These are phyloP conservation scores for Aspergillus bertholletiae DNA, from an alignment of 495 filamentous ascomycete genomes.

Conservation along the genomic window DNA sequence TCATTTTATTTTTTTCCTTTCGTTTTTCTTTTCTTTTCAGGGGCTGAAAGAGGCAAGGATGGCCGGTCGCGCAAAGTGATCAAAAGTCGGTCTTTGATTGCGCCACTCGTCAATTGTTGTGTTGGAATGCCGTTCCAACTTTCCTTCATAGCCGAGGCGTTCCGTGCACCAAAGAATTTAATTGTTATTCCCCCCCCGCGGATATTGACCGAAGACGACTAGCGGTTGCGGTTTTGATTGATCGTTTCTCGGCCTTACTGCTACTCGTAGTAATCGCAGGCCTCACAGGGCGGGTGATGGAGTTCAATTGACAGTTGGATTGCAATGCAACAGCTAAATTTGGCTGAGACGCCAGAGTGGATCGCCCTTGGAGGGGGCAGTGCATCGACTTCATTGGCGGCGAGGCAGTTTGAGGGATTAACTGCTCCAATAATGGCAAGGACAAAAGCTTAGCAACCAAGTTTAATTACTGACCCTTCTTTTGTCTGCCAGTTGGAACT, in stretches of 20 bases:
- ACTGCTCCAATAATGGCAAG: not conserved
- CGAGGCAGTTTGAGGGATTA: not conserved
- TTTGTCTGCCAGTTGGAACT: not conserved
- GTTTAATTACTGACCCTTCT: not conserved
- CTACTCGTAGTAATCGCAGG: no score
- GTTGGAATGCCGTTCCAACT: no score
- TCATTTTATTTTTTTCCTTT: no score
- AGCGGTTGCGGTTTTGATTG: no score
- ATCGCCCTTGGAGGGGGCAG: not conserved
- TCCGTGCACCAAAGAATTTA: not conserved
- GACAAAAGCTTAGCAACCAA: not conserved
- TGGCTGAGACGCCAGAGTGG: not conserved
- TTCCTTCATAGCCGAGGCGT: not conserved
- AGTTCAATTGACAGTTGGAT: not conserved
- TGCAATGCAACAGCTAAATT: not conserved
- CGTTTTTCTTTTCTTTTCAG: no score
- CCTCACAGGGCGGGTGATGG: no score
- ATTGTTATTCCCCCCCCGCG: no score
- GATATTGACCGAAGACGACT: no score
- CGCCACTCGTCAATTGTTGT: not conserved
- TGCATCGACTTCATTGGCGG: not conserved
- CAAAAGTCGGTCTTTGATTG: not conserved
- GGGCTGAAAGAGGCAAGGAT: not conserved
- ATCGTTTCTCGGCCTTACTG: no score
- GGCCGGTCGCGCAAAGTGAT: not conserved